phyloP scores from a whole-genome alignment of 768 basidiomycete species.

The Phanerodontia chrysosporium region DNA sequence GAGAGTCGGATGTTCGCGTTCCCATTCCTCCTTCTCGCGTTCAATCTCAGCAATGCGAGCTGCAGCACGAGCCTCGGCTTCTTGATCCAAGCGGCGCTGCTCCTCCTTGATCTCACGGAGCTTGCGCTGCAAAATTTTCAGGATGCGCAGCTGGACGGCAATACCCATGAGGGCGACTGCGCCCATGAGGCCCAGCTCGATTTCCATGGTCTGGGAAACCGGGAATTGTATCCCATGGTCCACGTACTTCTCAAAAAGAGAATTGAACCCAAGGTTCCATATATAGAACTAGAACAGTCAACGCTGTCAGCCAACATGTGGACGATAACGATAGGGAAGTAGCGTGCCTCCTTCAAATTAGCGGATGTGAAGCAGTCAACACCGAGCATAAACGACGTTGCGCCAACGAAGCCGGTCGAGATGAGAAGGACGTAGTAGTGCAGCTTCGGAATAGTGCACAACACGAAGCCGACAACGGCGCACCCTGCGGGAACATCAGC shows the following conservation, averaged over 20 bases:
- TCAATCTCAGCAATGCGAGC: slow-evolving; percentile 60
- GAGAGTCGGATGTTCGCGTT: slow-evolving; percentile 72
- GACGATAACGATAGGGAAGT: slow-evolving; percentile 1
- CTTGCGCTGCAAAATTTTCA: slow-evolving; percentile 74
- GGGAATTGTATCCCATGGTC: slow-evolving; percentile 70
- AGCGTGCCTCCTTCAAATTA: slow-evolving; percentile 82
- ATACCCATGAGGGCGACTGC: slow-evolving; percentile 83
- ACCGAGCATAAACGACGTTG: slow-evolving; percentile 87
- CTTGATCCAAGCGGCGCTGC: slow-evolving; percentile 65
- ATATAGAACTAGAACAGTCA: slow-evolving; percentile 71
- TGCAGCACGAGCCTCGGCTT: slow-evolving; percentile 72
- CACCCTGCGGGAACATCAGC: slow-evolving; percentile 41
- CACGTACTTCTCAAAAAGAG: slow-evolving; percentile 74
- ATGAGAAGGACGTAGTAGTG: slow-evolving; percentile 85
- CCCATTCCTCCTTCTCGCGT: slow-evolving; percentile 81
- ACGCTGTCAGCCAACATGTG: slow-evolving; percentile 14
- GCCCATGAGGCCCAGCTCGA: slow-evolving; percentile 85
- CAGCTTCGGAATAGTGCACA: slow-evolving; percentile 81
- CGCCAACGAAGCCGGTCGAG: slow-evolving; percentile 86
- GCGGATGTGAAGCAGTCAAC: slow-evolving; percentile 92
- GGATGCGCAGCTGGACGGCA: slow-evolving; percentile 86
- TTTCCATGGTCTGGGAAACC: slow-evolving; percentile 86
- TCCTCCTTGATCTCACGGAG: slow-evolving; percentile 77
- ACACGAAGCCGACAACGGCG: slow-evolving; percentile 72
- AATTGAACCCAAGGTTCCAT: slow-evolving; percentile 87